Conservation (phyloP, 176 grass and related monocot species). For the Eleusine indica region DNA sequence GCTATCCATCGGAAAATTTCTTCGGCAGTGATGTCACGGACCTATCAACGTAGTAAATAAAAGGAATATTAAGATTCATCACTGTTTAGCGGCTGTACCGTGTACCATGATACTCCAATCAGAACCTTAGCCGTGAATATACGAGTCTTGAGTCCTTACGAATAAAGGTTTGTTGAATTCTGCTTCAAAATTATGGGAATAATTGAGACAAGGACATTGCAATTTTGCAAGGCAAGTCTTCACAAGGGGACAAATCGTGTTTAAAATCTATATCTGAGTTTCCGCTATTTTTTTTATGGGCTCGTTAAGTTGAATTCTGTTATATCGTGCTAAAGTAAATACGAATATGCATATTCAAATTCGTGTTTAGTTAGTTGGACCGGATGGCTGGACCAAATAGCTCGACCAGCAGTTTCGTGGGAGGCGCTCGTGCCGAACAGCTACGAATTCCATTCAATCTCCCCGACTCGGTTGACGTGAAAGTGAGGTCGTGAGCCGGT, state of each 20-base stretch:
- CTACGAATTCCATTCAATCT: background rate
- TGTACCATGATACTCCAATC: background rate
- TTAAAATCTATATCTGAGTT: background rate
- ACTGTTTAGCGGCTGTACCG: background rate
- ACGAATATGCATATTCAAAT: background rate
- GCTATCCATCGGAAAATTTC: background rate
- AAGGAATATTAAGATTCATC: conserved; percentile 23
- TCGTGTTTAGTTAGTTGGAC: no score
- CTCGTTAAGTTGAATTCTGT: background rate
- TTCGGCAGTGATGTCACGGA: background rate
- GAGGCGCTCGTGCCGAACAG: no score
- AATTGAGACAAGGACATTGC: background rate
- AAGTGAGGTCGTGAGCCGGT: background rate
- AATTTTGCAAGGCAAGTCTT: background rate
- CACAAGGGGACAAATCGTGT: background rate
- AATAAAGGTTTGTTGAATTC: background rate
- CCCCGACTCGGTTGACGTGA: no score
- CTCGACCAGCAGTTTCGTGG: no score
- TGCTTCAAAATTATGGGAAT: background rate
- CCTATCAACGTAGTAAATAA: no score
- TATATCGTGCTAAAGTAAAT: background rate
- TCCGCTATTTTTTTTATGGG: background rate
- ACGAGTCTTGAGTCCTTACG: conserved; percentile 5
- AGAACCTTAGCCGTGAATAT: background rate
- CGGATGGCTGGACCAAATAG: no score